Evolutionary conservation across 805 yeast genomes (phyloP).

Genomic region (Yarrowia alimentaria): DNA sequence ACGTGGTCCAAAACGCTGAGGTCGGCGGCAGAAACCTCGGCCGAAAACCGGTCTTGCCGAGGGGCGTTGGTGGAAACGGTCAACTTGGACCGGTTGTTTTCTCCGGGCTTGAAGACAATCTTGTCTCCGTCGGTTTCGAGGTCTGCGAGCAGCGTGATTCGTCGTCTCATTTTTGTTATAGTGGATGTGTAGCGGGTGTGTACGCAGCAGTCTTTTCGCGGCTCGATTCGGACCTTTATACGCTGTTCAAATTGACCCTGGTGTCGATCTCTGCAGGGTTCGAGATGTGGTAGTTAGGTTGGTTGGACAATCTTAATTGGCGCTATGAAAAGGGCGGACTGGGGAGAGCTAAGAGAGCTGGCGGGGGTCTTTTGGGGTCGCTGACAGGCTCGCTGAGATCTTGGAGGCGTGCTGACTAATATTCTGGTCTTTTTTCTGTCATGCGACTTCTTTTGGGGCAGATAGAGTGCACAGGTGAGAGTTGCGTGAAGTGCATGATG

Average conservation of each 20-base stretch:
- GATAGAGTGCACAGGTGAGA: too few species aligned
- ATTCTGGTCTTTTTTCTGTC: too few species aligned
- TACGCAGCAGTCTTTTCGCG: neutral
- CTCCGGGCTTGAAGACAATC: conserved; percentile 9
- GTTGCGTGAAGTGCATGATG: too few species aligned
- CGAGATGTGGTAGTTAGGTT: too few species aligned
- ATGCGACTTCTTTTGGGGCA: too few species aligned
- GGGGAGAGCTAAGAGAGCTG: too few species aligned
- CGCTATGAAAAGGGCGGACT: too few species aligned
- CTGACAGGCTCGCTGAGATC: too few species aligned
- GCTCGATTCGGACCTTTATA: neutral
- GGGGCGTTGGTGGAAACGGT: conserved; percentile 14
- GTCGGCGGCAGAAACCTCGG: neutral
- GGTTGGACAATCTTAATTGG: too few species aligned
- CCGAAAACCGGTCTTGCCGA: conserved; percentile 19
- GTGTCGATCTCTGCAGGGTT: conserved; percentile 24
- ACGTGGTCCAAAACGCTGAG: conserved; percentile 18
- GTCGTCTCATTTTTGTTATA: conserved; percentile 9
- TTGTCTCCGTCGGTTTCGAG: conserved; percentile 9
- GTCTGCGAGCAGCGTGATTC: conserved; percentile 6
- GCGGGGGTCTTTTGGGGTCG: too few species aligned
- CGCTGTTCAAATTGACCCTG: conserved; percentile 17
- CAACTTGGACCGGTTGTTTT: conserved; percentile 20
- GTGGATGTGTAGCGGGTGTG: too few species aligned
- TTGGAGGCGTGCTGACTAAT: too few species aligned